A percentile compares a stretch with the other conserved stretches of the same genome.
Evolutionary conservation across 1,284 basidiomycete genomes (phyloP).

Genomic region (Taiwanofungus camphoratus): DNA sequence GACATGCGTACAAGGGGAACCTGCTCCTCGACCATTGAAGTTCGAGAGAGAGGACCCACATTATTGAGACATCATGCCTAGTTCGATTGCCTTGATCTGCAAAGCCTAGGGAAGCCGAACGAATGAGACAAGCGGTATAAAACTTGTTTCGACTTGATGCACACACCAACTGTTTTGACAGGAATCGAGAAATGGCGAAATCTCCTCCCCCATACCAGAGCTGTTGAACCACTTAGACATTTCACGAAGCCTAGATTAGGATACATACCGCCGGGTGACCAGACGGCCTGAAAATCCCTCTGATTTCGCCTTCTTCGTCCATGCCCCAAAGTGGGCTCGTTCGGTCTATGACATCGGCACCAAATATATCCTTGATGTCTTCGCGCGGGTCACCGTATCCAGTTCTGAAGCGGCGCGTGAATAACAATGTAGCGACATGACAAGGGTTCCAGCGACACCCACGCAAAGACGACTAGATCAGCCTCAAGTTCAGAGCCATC

Average conservation of each 20-base stretch:
- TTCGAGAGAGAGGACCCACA: background rate
- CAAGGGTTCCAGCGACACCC: slow-evolving; percentile 25
- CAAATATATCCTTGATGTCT: slow-evolving; percentile 39
- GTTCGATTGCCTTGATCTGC: slow-evolving; percentile 29
- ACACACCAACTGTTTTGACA: slow-evolving; percentile 31
- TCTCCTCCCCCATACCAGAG: slow-evolving; percentile 33
- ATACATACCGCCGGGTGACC: slow-evolving; percentile 28
- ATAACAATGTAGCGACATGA: background rate
- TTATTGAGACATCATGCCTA: slow-evolving; percentile 18
- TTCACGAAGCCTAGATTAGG: background rate
- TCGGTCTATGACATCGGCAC: slow-evolving; percentile 40
- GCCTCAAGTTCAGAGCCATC: slow-evolving; percentile 57
- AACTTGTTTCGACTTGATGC: background rate
- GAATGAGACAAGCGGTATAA: background rate
- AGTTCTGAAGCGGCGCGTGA: slow-evolving; percentile 19
- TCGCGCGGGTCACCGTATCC: slow-evolving; percentile 33
- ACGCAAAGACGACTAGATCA: slow-evolving; percentile 65
- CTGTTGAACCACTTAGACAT: slow-evolving; percentile 17
- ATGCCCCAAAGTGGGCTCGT: slow-evolving; percentile 48
- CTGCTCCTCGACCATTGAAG: too few species aligned
- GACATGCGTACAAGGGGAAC: too few species aligned
- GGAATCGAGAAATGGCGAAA: slow-evolving; percentile 27
- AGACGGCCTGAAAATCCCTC: slow-evolving; percentile 29
- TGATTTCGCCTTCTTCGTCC: slow-evolving; percentile 53
- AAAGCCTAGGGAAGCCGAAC: slow-evolving; percentile 18